Conservation (phyloP, 148 eudicot genomes). For the Vaccinium corymbosum region DNA sequence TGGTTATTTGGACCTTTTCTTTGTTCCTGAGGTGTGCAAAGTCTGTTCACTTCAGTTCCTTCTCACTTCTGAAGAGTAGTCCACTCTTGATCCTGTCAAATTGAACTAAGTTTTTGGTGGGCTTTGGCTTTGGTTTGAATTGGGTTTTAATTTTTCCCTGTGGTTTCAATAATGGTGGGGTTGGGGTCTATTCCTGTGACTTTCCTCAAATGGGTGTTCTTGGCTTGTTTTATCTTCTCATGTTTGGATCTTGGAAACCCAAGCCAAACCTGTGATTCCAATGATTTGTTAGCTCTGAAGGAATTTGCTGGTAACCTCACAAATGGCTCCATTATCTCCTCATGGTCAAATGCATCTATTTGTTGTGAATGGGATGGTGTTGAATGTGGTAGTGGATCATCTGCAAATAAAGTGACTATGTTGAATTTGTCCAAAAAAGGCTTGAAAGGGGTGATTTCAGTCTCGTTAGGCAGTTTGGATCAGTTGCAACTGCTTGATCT, state of each 20-base stretch:
- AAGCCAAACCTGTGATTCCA: conserved; percentile 47
- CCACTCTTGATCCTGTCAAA: conserved; percentile 1
- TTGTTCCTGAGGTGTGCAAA: not conserved
- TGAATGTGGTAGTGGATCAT: conserved; percentile 44
- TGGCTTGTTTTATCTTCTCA: conserved; percentile 42
- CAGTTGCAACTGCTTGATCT: conserved; percentile 60
- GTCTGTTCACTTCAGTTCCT: conserved; percentile 14
- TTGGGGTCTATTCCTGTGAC: conserved; percentile 28
- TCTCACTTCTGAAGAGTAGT: conserved; percentile 4
- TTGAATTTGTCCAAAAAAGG: conserved; percentile 46
- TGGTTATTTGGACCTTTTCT: conserved; percentile 8
- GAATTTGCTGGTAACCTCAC: conserved; percentile 66
- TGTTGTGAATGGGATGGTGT: conserved; percentile 89
- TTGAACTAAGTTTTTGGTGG: conserved; percentile 23
- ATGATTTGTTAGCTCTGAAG: conserved; percentile 57
- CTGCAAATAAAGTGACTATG: conserved; percentile 37
- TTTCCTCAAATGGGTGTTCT: conserved; percentile 42
- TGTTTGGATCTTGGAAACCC: conserved; percentile 37
- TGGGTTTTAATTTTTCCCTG: conserved; percentile 8
- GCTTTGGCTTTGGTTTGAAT: conserved; percentile 17
- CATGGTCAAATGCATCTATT: conserved; percentile 43
- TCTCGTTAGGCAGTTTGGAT: conserved; percentile 47
- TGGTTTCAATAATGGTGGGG: conserved; percentile 26
- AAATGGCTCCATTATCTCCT: conserved; percentile 39
- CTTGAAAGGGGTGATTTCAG: conserved; percentile 54